Base-by-base conservation (phyloP, 2,329 filamentous ascomycete genomes). In the Clathrospora elynae region DNA sequence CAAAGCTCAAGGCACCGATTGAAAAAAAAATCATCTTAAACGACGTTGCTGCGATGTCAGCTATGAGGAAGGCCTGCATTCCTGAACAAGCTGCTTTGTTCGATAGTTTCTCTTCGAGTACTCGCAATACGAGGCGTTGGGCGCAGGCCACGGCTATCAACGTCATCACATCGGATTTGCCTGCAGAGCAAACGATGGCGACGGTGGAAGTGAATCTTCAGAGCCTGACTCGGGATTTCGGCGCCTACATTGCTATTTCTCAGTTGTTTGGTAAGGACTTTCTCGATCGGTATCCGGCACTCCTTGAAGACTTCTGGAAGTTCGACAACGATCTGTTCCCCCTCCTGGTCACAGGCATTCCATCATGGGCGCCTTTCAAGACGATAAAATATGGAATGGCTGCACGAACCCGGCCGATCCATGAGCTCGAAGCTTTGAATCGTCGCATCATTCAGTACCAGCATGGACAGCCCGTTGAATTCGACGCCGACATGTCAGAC, bases 271-370 rank as follows among this genome's bases (percentile, higher is more conserved):
- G 81, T 2, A 67, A 69, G 7, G 71, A 78, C 12, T 76, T 84
- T 38, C 42, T 81, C 17, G 74, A 79, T 10, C 76, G 76, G 36
- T 76, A 77, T 49, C 78, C 80, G 0, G 64, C 71, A 35, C 64
- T 80, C 26, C 66, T 82, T 13, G 65, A 73, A 3, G 78, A 83
- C 52, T 51, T 84, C 5, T 81, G 77, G 71, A 71, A 62, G 5
- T 65, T 83, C 40, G 78, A 83, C 52, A 60, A 64, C 13, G 75
- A 75, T 6, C 78, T 80, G 51, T 68, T 75, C 11, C 71, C 72
- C 17, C 68, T 84, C 17, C 63, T 77, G 7, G 35, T 47, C 32
- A 68, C 75, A n/a, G 80, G 80, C 0, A 55, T 79, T 6, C 78
- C 79, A 8, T 69, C 73, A 12, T 82, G 75, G 74, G 46, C 74